Base-by-base conservation (phyloP, 257 asterid species). In the Thymus quinquecostatus region DNA sequence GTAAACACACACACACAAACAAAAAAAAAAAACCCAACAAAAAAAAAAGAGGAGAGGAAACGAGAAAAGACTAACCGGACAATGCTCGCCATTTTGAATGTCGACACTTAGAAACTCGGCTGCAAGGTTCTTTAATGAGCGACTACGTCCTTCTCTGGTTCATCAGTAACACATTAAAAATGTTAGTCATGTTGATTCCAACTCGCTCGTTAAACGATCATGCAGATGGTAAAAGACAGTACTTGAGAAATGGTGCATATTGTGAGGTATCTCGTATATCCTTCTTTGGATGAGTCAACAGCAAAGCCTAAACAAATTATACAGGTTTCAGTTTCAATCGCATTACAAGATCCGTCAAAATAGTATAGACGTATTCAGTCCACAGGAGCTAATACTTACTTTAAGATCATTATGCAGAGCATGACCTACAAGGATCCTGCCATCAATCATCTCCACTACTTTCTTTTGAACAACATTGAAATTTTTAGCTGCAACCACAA, bases 31-130 rank as follows among this genome's bases (percentile, higher is more conserved):
- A 30, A 61, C n/a, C 59, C 40, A 60, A 11, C 49, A 61, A 60
- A 21, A 21, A 47, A 60, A 11, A 55, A 61, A 60, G 14, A 11
- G 66, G 66, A 75, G 64, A 64, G 55, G 33, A 64, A 29, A 27
- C 29, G 44, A 57, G 66, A 65, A 64, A 43, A 71, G 62, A 84
- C 92, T 77, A 60, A 94, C 98, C 58, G 98, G 96, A 71, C 97
- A 94, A 72, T 94, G 99, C 84, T 86, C 95, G 50, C 99, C 99
- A 65, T 80, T 86, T 85, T 94, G 99, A 82, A 94, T 94, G 45
- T 87, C 92, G 61, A 82, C 97, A 53, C 76, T 75, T 36, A 94
- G 95, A 79, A 84, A 79, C 70, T 91, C 79, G 50, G 82, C 73
- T 12, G 97, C 96, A 62, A 94, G 96, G 80, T 82, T 84, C 82